phyloP scores from a whole-genome alignment of 495 filamentous ascomycete species.

The Durotheca rogersii region DNA sequence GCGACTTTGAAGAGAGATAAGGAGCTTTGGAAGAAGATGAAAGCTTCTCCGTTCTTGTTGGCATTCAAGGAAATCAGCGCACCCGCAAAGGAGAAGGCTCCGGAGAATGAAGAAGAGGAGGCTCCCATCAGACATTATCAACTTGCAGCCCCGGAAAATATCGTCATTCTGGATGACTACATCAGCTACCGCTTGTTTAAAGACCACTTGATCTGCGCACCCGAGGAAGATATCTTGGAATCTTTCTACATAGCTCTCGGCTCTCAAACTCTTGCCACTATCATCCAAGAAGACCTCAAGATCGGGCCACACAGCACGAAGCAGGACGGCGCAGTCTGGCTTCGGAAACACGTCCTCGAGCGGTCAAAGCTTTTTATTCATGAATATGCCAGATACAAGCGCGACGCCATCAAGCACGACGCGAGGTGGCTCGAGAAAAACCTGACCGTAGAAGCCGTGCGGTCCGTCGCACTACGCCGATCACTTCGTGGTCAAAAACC shows the following conservation, averaged over 20 bases:
- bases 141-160: slow-evolving; percentile 65
- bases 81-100: slow-evolving; percentile 47
- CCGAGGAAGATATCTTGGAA: slow-evolving; percentile 84
- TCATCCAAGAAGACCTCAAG: slow-evolving; percentile 61
- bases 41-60: slow-evolving; percentile 70
- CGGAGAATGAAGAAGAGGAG: slow-evolving; percentile 66
- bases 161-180: slow-evolving; percentile 84
- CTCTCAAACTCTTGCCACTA: slow-evolving; percentile 55
- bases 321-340: slow-evolving; percentile 52
- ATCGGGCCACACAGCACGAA: slow-evolving; percentile 51
- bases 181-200: slow-evolving; percentile 83
- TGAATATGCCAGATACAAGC: slow-evolving; percentile 57
- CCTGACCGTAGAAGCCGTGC: slow-evolving; percentile 72
- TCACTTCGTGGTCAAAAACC: slow-evolving; percentile 67
- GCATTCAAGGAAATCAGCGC: slow-evolving; percentile 72
- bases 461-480: slow-evolving; percentile 69
- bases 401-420: slow-evolving; percentile 77
- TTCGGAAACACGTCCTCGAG: slow-evolving; percentile 80
- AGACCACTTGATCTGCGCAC: slow-evolving; percentile 74
- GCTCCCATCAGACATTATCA: slow-evolving; percentile 73
- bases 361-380: slow-evolving; percentile 85
- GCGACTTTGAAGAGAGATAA: slow-evolving; percentile 72
- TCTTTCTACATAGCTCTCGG: slow-evolving; percentile 74
- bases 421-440: slow-evolving; percentile 87
- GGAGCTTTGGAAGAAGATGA: slow-evolving; percentile 72